Evolutionary conservation across 441 rosid genomes (phyloP), one percentile per base, ranked within the genome.

Genomic region (Gossypium armourianum): DNA sequence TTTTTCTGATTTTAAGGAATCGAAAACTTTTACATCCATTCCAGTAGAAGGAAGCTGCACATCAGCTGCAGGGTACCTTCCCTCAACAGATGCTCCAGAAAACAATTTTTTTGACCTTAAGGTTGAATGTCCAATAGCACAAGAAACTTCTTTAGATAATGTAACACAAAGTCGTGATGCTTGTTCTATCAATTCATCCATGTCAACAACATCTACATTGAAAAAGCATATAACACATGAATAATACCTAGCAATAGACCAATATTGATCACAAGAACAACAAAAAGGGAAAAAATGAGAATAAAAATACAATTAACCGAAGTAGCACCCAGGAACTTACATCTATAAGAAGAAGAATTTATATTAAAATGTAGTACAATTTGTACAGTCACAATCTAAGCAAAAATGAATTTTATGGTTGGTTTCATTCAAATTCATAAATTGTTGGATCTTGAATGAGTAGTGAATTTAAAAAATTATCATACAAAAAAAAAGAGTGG

Each of bases 101-200:
- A 68, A 49, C 50, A 40, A 13, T 50, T 75, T 72, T 36, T 68
- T 81, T 17, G 82, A 72, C 64, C 69, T 68, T 70, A 72, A 77
- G 61, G 58, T 69, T 47, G 72, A 61, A 43, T 61, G 69, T 68
- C 63, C 80, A 74, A 6, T 13, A 72, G 62, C 61, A 73, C 28
- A 47, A 63, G 82, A 70, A 67, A 76, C 69, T 74, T 81, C 85
- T 78, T 76, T 78, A 36, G 84, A 81, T 77, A 87, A 83, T 71
- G 79, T 76, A 80, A 88, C 82, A 71, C 84, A 77, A 71, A 92
- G 97, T 67, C 59, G 75, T 29, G 95, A 89, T 73, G 87, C 83
- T 80, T 86, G 83, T 72, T 88, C 88, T 67, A 73, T 75, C 80
- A 95, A 77, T 59, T 83, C 88, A 73, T 89, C 97, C 72, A 88